These are phyloP conservation scores for Neophaeococcomyces aloes DNA, from an alignment of 2,329 filamentous ascomycete genomes.

Conservation along the genomic window DNA sequence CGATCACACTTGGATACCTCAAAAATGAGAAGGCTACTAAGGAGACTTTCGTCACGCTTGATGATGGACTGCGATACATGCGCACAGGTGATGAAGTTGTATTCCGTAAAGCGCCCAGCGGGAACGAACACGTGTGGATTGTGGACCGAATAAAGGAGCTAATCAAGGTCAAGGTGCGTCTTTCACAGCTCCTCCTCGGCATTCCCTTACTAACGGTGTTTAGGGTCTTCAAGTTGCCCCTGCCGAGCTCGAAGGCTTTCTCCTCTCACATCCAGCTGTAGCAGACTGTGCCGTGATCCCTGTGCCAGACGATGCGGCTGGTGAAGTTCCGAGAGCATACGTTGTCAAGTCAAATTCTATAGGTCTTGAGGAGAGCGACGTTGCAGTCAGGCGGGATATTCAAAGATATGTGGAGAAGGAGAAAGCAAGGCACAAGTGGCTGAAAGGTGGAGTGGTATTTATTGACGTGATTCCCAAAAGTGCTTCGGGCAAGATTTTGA, in stretches of 20 bases:
- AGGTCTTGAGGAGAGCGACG: slow-evolving; percentile 43
- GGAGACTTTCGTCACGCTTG: slow-evolving; percentile 63
- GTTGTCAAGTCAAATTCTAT: slow-evolving; percentile 49
- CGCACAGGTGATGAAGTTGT: slow-evolving; percentile 77
- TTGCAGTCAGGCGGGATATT: slow-evolving; percentile 41
- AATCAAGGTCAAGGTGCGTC: slow-evolving; percentile 62
- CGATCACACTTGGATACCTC: slow-evolving; percentile 70
- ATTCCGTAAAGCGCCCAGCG: slow-evolving; percentile 51
- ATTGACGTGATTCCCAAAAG: slow-evolving; percentile 50
- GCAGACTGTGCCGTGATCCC: slow-evolving; percentile 70
- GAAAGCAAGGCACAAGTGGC: slow-evolving; percentile 53
- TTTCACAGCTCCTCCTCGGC: too few species aligned
- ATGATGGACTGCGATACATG: slow-evolving; percentile 54
- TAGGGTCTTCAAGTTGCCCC: slow-evolving; percentile 74
- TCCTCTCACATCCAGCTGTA: slow-evolving; percentile 65
- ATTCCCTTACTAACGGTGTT: neutral
- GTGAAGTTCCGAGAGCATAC: slow-evolving; percentile 54
- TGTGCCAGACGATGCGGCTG: slow-evolving; percentile 52
- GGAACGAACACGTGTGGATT: slow-evolving; percentile 72
- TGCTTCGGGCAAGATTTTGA: slow-evolving; percentile 52
- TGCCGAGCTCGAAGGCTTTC: slow-evolving; percentile 69
- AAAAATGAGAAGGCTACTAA: slow-evolving; percentile 74
- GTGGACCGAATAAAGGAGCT: slow-evolving; percentile 68
- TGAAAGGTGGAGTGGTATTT: slow-evolving; percentile 50
- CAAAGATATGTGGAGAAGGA: slow-evolving; percentile 49